A percentile compares a stretch with the other conserved stretches of the same genome.
Evolutionary conservation across 2,329 filamentous ascomycete genomes (phyloP).

Genomic region (Teratosphaeria zuluensis): DNA sequence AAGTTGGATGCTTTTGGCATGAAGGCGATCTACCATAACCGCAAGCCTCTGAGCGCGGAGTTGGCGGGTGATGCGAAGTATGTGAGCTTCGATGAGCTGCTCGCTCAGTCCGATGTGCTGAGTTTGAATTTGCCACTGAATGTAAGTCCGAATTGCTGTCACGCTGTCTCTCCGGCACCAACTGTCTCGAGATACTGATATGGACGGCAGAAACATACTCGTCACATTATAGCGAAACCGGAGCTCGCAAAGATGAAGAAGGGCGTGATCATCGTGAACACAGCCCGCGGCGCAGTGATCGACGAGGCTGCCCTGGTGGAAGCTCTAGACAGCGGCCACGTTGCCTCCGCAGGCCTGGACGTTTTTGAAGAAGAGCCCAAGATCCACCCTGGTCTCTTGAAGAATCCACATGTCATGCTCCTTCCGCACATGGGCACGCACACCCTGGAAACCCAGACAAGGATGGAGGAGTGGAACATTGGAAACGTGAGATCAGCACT

Average conservation of each 20-base stretch:
- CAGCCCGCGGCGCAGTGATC: conserved; percentile 47
- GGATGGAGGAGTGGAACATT: conserved; percentile 52
- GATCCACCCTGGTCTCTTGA: conserved; percentile 42
- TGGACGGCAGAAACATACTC: conserved; percentile 28
- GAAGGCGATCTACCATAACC: conserved; percentile 51
- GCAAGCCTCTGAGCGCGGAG: conserved; percentile 29
- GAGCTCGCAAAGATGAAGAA: conserved; percentile 47
- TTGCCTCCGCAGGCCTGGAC: conserved; percentile 46
- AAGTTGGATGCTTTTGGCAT: conserved; percentile 48
- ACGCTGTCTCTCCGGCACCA: neutral
- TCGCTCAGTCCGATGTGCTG: conserved; percentile 45
- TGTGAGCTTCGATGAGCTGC: conserved; percentile 47
- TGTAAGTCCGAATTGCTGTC: conserved; percentile 9
- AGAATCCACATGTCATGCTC: conserved; percentile 43
- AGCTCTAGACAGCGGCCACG: conserved; percentile 44
- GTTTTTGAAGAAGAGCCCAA: conserved; percentile 50
- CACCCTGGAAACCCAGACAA: conserved; percentile 51
- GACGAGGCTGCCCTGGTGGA: conserved; percentile 47
- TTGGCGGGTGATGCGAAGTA: conserved; percentile 41
- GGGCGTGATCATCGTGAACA: conserved; percentile 50
- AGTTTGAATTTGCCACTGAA: conserved; percentile 46
- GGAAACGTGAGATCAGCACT: conserved; percentile 49
- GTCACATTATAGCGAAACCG: conserved; percentile 42
- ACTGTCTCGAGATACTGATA: neutral
- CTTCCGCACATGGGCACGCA: conserved; percentile 52